Evolutionary conservation across 2,329 filamentous ascomycete species (phyloP), one percentile per base, ranked within the genome.

Genomic region (Penicillium sp.): DNA sequence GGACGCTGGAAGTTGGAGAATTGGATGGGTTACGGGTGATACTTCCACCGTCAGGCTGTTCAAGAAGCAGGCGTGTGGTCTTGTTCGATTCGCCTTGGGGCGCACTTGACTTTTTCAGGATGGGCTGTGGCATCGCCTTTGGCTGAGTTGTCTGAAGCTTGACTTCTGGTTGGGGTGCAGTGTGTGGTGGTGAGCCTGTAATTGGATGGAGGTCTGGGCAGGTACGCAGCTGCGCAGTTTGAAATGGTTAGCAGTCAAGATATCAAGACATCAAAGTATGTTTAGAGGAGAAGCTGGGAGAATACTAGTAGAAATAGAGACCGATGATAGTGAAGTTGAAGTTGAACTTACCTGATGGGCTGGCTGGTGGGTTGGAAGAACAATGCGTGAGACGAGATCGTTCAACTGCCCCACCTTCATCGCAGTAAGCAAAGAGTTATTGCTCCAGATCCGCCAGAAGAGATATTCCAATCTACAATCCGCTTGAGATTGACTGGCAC

Each of bases 381-480:
- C 71, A 48, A 82, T 79, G 45, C 71, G 67, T 42, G 74, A 65
- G 43, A 81, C 81, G 40, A 81, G 64, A 5, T 49, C 63, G 9
- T 76, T 75, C 51, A 82, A 62, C 9, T 66, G 73, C 10, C 69
- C 67, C 18, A 75, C 71, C 43, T 67, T 71, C 8, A 81, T 70
- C 6, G 65, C 69, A 13, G 65, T 58, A 16, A 67, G 65, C 13
- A 79, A 69, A 7, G 61, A 63, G 6, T 70, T 63, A 49, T 71
- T 78, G 46, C 77, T 71, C 78, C 77, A 81, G 57, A 82, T 76
- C 49, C 80, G 70, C 80, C 80, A 82, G 62, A 82, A 82, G 26
- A 82, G 70, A 62, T 81, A 80, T 54, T 81, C 77, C n/a, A 81
- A 67, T 53, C 80, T 71, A 49, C 67, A 65, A 42, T 77, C 77